Conservation (phyloP, 805 yeast species). For the Hanseniaspora pseudoguilliermondii region DNA sequence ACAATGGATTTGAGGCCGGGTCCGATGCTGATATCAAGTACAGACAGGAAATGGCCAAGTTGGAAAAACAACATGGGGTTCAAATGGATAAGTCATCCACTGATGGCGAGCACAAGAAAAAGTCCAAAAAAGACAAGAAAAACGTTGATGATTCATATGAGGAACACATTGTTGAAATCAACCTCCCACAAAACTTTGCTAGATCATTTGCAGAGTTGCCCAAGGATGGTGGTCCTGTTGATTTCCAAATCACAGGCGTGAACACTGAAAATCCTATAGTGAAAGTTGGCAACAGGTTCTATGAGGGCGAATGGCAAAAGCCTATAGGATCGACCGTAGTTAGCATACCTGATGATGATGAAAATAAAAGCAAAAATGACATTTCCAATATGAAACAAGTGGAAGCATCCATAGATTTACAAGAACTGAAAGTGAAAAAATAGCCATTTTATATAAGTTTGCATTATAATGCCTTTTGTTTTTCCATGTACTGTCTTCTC, state of each 20-base stretch:
- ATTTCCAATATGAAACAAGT: constrained; percentile 12
- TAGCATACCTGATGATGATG: constrained; percentile 19
- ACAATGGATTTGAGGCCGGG: constrained; percentile 69
- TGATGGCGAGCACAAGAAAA: neutral
- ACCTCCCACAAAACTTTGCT: constrained; percentile 28
- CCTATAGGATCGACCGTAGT: constrained; percentile 66
- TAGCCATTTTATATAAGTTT: neutral
- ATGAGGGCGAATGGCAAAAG: constrained; percentile 63
- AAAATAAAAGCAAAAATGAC: constrained; percentile 16
- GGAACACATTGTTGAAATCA: constrained; percentile 43
- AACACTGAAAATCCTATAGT: constrained; percentile 43
- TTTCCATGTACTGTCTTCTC: constrained; percentile 7
- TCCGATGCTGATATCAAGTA: constrained; percentile 68
- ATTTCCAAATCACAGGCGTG: constrained; percentile 45
- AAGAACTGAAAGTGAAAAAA: constrained; percentile 5
- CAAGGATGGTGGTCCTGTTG: constrained; percentile 25
- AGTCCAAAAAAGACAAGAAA: neutral
- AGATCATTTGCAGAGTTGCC: constrained; percentile 18
- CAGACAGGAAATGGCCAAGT: constrained; percentile 29
- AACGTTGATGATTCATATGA: constrained; percentile 28
- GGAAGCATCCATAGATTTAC: neutral
- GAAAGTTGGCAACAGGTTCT: constrained; percentile 46
- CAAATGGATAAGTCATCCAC: neutral
- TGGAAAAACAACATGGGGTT: constrained; percentile 16
- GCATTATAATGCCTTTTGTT: neutral